phyloP scores from a whole-genome alignment of 148 eudicot genomes.

The Rhododendron henanense region DNA sequence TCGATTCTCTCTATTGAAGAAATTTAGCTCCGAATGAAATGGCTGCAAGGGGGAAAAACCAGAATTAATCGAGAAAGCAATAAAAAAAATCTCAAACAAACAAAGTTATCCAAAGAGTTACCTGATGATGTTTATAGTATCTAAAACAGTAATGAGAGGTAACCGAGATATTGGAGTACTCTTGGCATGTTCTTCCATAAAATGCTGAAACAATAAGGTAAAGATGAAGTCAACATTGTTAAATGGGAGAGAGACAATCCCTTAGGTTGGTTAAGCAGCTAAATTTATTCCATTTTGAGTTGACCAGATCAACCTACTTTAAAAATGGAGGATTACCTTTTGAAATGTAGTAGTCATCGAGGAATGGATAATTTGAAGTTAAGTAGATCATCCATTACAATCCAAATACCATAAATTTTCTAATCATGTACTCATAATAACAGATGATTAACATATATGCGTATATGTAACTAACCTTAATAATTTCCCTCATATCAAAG shows the following conservation, averaged over 20 bases:
- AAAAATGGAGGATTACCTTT: neutral
- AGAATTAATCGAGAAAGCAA: slow-evolving; percentile 11
- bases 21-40: slow-evolving; percentile 83
- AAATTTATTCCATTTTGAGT: neutral
- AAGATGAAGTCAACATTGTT: neutral
- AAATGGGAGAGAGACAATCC: neutral
- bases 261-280: neutral
- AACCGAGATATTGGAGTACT: slow-evolving; percentile 85
- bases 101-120: slow-evolving; percentile 23
- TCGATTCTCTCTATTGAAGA: slow-evolving; percentile 81
- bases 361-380: neutral
- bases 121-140: slow-evolving; percentile 74
- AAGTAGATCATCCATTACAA: neutral
- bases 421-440: neutral
- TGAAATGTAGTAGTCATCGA: neutral
- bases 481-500: neutral
- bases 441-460: neutral
- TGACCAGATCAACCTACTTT: neutral
- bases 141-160: slow-evolving; percentile 79
- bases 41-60: slow-evolving; percentile 45
- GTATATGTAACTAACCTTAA: neutral
- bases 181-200: slow-evolving; percentile 96
- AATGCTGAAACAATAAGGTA: slow-evolving; percentile 57
- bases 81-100: neutral
- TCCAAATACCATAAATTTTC: neutral